Evolutionary conservation across 2,329 filamentous ascomycete genomes (phyloP).

Genomic region (Xylaria sp.): DNA sequence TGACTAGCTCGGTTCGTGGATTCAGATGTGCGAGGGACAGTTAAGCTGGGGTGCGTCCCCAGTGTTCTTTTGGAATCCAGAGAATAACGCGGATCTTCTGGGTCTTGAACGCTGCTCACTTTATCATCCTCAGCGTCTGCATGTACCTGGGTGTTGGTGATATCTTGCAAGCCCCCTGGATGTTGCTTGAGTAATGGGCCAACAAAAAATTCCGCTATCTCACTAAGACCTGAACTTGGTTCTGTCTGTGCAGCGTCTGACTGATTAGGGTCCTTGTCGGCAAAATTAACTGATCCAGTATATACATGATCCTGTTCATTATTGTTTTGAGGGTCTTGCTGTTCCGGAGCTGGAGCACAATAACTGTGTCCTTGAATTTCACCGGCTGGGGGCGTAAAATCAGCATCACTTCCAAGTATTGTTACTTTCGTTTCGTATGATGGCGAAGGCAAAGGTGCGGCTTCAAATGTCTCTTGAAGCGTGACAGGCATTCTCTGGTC

Average conservation of each 20-base stretch:
- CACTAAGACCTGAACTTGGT: conserved; percentile 44
- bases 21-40: conserved; percentile 58
- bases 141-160: conserved; percentile 32
- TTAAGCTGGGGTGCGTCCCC: conserved; percentile 58
- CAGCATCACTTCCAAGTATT: conserved; percentile 59
- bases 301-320: conserved; percentile 31
- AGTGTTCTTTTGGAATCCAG: conserved; percentile 47
- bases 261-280: conserved; percentile 10
- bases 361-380: conserved; percentile 26
- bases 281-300: conserved; percentile 11
- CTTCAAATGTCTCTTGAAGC: conserved; percentile 54
- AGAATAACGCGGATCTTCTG: conserved; percentile 44
- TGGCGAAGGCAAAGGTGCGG: conserved; percentile 52
- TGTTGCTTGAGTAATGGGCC: conserved; percentile 45
- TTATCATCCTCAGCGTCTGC: conserved; percentile 34
- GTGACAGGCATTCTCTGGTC: conserved; percentile 47
- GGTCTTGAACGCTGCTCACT: conserved; percentile 31
- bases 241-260: conserved; percentile 40
- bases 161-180: conserved; percentile 36
- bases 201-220: conserved; percentile 48
- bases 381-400: conserved; percentile 45
- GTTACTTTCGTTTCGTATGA: conserved; percentile 61
- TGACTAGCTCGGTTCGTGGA: conserved; percentile 62
- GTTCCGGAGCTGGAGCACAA: conserved; percentile 10
- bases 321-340: conserved; percentile 24